Percentiles rank a stretch among this genome's conserved stretches.
phyloP scores from a whole-genome alignment of 495 filamentous ascomycete species.

The Neurospora pannonica region DNA sequence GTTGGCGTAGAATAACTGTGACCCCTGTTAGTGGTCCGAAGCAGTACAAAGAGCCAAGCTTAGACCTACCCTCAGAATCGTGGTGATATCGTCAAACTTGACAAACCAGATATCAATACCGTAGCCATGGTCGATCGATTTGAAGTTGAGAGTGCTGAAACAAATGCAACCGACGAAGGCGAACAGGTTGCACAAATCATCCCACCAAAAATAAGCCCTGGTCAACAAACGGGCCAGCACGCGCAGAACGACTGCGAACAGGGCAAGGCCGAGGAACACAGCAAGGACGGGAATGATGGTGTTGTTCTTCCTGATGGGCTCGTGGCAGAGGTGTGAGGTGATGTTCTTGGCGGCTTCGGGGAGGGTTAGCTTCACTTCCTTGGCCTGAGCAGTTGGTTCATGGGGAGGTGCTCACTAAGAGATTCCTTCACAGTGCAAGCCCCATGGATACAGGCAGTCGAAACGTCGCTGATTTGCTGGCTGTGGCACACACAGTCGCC shows the following conservation, averaged over 20 bases:
- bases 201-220: conserved; percentile 25
- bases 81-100: conserved; percentile 35
- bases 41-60: background rate
- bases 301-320: background rate
- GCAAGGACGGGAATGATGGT: conserved; percentile 9
- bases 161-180: conserved; percentile 13
- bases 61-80: conserved; percentile 7
- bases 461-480: background rate
- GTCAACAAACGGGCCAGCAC: conserved; percentile 19
- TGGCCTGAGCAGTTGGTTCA: background rate
- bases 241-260: conserved; percentile 15
- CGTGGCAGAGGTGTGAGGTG: conserved; percentile 9
- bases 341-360: conserved; percentile 14
- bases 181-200: conserved; percentile 21
- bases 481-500: conserved; percentile 15
- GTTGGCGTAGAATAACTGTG: conserved; percentile 14
- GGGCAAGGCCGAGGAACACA: conserved; percentile 15
- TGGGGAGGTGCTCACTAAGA: conserved; percentile 5
- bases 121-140: conserved; percentile 32
- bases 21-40: background rate
- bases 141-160: conserved; percentile 10
- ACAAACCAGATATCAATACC: conserved; percentile 41
- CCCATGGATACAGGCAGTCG: conserved; percentile 5
- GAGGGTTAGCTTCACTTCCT: background rate
- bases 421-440: conserved; percentile 13